Conservation (phyloP, 2,329 filamentous ascomycete species). For the Cytospora piceae region DNA sequence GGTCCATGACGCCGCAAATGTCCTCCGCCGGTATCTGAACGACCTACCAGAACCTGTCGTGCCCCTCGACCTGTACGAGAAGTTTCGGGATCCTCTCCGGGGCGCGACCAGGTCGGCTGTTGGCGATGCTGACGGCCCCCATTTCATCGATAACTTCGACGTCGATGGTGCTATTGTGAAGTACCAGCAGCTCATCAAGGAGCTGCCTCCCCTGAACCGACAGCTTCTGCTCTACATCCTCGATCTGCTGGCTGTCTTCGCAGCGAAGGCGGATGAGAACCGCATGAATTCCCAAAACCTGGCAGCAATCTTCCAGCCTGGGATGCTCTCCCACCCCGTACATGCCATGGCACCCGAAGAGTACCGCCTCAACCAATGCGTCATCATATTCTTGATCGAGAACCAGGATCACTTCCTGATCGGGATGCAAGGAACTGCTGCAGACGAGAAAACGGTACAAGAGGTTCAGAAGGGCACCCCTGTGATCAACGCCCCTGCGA, state of each 20-base stretch:
- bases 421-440: conserved; percentile 97
- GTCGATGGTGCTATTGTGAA: conserved; percentile 74
- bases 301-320: conserved; percentile 96
- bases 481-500: conserved; percentile 51
- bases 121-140: conserved; percentile 68
- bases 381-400: conserved; percentile 96
- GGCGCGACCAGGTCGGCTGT: conserved; percentile 73
- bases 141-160: conserved; percentile 75
- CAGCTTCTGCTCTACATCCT: conserved; percentile 95
- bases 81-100: conserved; percentile 82
- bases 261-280: conserved; percentile 94
- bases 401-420: conserved; percentile 99
- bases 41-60: conserved; percentile 96
- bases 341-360: conserved; percentile 96
- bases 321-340: conserved; percentile 88
- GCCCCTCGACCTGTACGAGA: conserved; percentile 88
- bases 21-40: conserved; percentile 92
- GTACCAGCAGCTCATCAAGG: conserved; percentile 90
- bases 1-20: conserved; percentile 96
- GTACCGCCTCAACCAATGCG: conserved; percentile 93
- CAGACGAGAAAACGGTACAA: conserved; percentile 76
- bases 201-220: conserved; percentile 88
- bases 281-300: conserved; percentile 96
- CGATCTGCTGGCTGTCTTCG: conserved; percentile 93
- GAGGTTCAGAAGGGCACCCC: conserved; percentile 72